A percentile compares a stretch with the other conserved stretches of the same genome.
These are phyloP conservation scores for Pugionium cornutum DNA, from an alignment of 345 rosid species.

Conservation along the genomic window DNA sequence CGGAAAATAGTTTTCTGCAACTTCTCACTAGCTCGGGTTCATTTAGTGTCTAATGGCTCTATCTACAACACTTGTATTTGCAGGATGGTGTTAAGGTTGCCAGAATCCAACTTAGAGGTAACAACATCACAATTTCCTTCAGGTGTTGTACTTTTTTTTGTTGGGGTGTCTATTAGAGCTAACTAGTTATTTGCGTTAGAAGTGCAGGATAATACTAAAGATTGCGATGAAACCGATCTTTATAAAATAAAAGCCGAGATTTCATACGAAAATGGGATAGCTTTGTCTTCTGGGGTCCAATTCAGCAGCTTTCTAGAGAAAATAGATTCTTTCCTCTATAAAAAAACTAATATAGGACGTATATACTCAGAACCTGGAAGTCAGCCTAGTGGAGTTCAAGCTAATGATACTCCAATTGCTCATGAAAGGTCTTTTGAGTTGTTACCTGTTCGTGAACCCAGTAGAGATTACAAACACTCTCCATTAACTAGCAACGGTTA, in stretches of 20 bases:
- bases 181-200: slow-evolving; percentile 7
- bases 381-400: slow-evolving; percentile 25
- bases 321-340: slow-evolving; percentile 34
- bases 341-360: slow-evolving; percentile 5
- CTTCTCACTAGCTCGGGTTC: neutral
- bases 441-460: slow-evolving; percentile 21
- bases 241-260: slow-evolving; percentile 29
- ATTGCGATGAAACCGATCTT: slow-evolving; percentile 12
- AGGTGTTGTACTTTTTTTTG: neutral
- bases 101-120: slow-evolving; percentile 41
- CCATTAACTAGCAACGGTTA: slow-evolving; percentile 16
- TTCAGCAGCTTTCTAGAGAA: slow-evolving; percentile 35
- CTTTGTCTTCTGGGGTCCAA: slow-evolving; percentile 25
- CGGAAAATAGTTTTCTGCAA: neutral
- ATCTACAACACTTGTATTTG: slow-evolving; percentile 15
- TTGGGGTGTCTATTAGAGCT: neutral
- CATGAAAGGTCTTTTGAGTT: neutral
- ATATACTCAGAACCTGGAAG: slow-evolving; percentile 17
- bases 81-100: slow-evolving; percentile 32
- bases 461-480: slow-evolving; percentile 19
- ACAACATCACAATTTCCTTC: neutral
- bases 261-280: slow-evolving; percentile 27
- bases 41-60: slow-evolving; percentile 18
- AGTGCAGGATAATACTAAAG: slow-evolving; percentile 28
- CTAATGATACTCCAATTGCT: slow-evolving; percentile 5